Conservation (phyloP, 1,139 yeast genomes). For the Casaregolazyma lundiana region DNA sequence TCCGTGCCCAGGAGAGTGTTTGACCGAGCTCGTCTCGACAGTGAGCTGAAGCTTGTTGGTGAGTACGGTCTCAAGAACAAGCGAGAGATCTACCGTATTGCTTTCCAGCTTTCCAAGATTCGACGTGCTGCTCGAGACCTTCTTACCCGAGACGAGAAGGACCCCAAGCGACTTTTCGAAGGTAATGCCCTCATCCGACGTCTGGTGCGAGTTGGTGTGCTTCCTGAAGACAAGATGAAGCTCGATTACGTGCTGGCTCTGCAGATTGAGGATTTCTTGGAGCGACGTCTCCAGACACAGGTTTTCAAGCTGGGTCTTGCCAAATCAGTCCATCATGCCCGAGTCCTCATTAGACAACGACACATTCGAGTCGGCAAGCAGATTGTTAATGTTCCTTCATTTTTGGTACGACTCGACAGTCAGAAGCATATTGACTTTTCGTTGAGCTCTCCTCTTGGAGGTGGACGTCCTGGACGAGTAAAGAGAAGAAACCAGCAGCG, state of each 20-base stretch:
- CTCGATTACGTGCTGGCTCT: slow-evolving; percentile 99
- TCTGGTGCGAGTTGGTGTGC: slow-evolving; percentile 97
- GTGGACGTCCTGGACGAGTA: slow-evolving; percentile 99
- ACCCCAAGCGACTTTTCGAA: slow-evolving; percentile 99
- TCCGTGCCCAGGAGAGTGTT: slow-evolving; percentile 98
- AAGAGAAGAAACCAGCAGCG: slow-evolving; percentile 93
- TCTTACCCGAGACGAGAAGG: slow-evolving; percentile 99
- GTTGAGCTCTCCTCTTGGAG: slow-evolving; percentile 99
- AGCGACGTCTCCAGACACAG: slow-evolving; percentile 99
- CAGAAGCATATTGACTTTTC: slow-evolving; percentile 99
- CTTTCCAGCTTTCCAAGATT: slow-evolving; percentile 97
- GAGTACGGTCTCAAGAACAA: slow-evolving; percentile 99
- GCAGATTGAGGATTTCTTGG: slow-evolving; percentile 98
- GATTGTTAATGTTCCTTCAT: slow-evolving; percentile 96
- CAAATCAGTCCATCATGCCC: slow-evolving; percentile 99
- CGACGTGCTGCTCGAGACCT: slow-evolving; percentile 99
- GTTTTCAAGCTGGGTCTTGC: slow-evolving; percentile 99
- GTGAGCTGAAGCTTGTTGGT: slow-evolving; percentile 99
- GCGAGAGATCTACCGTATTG: slow-evolving; percentile 99
- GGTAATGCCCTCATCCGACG: slow-evolving; percentile 98
- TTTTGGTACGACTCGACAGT: slow-evolving; percentile 99
- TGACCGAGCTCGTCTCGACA: slow-evolving; percentile 99
- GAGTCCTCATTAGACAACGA: slow-evolving; percentile 98
- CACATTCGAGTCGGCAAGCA: slow-evolving; percentile 99
- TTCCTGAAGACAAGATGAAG: slow-evolving; percentile 99